A percentile compares a stretch with the other conserved stretches of the same genome.
phyloP scores from a whole-genome alignment of 73 alveolate species.

The Paramecium bursaria region DNA sequence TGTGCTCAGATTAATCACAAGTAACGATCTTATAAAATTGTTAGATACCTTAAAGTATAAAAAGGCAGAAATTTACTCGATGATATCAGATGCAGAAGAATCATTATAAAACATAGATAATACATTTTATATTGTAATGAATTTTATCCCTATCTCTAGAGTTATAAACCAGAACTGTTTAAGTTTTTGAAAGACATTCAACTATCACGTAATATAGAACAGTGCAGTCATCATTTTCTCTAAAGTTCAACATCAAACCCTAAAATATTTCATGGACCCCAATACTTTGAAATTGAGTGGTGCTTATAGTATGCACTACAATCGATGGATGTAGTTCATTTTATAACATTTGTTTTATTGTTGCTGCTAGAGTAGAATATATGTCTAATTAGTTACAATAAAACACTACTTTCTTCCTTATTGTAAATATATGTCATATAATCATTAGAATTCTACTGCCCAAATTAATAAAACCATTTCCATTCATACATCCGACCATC shows the following conservation, averaged over 20 bases:
- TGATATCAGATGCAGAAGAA: slow-evolving; percentile 30
- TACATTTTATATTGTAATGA: slow-evolving; percentile 31
- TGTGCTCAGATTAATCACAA: slow-evolving; percentile 10
- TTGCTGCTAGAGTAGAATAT: slow-evolving; percentile 15
- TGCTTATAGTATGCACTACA: slow-evolving; percentile 1
- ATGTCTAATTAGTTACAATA: slow-evolving; percentile 9
- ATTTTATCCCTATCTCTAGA: neutral
- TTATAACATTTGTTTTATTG: neutral
- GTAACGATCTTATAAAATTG: neutral
- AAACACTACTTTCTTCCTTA: slow-evolving; percentile 12
- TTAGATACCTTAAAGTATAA: slow-evolving; percentile 37
- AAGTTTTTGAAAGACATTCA: slow-evolving; percentile 1
- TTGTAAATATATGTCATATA: neutral
- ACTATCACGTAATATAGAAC: neutral
- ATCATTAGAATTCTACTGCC: slow-evolving; percentile 32
- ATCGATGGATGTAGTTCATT: neutral
- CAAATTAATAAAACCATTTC: slow-evolving; percentile 21
- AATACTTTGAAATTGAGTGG: slow-evolving; percentile 49
- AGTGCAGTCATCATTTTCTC: slow-evolving; percentile 1
- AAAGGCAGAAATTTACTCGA: slow-evolving; percentile 51
- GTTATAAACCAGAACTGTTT: slow-evolving; percentile 42
- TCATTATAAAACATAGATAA: slow-evolving; percentile 28
- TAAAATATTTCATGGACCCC: neutral
- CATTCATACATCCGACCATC: slow-evolving; percentile 15
- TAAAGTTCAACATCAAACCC: neutral